Evolutionary conservation across 345 rosid species (phyloP).

Genomic region (Aquilaria malaccensis): DNA sequence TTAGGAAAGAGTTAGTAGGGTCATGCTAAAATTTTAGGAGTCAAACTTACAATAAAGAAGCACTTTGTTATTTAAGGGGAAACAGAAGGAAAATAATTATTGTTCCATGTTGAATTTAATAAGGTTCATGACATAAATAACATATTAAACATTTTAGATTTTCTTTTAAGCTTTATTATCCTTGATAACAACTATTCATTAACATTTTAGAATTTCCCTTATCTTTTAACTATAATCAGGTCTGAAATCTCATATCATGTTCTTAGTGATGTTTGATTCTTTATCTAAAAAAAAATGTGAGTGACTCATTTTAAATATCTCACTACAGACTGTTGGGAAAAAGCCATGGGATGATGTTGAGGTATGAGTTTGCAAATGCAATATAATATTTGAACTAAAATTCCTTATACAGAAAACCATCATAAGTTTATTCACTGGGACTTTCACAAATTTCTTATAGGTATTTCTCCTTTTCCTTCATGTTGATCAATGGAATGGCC

Average conservation of each 20-base stretch:
- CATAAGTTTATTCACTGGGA: constrained; percentile 94
- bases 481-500: background rate
- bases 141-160: too few relatives aligned
- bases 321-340: constrained; percentile 89
- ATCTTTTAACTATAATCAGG: too few relatives aligned
- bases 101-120: too few relatives aligned
- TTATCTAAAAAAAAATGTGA: too few relatives aligned
- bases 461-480: constrained; percentile 24
- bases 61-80: too few relatives aligned
- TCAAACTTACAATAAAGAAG: background rate
- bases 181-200: too few relatives aligned
- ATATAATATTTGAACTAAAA: constrained; percentile 89
- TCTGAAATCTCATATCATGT: too few relatives aligned
- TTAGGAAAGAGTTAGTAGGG: background rate
- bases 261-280: too few relatives aligned
- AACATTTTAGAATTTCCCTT: too few relatives aligned
- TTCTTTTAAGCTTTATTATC: too few relatives aligned
- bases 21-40: background rate
- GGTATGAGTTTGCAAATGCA: constrained; percentile 92
- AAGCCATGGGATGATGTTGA: constrained; percentile 94
- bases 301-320: constrained; percentile 5
- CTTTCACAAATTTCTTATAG: constrained; percentile 96
- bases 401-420: constrained; percentile 62
- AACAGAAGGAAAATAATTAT: too few relatives aligned
- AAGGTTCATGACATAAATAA: too few relatives aligned